phyloP scores from a whole-genome alignment of 805 yeast genomes.

The Hanseniaspora hatyaiensis region DNA sequence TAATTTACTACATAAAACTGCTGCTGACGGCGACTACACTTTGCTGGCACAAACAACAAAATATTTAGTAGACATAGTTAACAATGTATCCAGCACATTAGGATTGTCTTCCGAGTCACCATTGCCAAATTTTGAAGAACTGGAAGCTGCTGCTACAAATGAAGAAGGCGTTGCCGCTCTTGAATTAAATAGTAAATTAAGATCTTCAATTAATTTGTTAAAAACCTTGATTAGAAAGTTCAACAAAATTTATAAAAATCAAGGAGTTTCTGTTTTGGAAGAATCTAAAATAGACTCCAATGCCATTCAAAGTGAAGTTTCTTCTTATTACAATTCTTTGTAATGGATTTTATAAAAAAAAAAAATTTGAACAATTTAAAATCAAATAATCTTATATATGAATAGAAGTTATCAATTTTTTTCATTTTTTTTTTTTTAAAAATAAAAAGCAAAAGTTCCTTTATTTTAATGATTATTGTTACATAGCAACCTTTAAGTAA shows the following conservation, averaged over 20 bases:
- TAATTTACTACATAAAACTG: constrained; percentile 28
- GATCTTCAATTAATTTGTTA: constrained; percentile 29
- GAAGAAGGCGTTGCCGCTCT: constrained; percentile 26
- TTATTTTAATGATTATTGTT: too few relatives aligned
- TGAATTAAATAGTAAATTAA: constrained; percentile 36
- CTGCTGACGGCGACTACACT: constrained; percentile 21
- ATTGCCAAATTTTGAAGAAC: constrained; percentile 20
- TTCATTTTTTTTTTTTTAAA: too few relatives aligned
- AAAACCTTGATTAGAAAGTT: constrained; percentile 35
- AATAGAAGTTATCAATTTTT: too few relatives aligned
- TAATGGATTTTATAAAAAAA: constrained; percentile 1
- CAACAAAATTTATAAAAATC: constrained; percentile 29
- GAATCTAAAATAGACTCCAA: constrained; percentile 29
- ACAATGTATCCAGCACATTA: constrained; percentile 21
- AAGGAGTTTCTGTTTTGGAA: constrained; percentile 25
- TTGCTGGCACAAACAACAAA: constrained; percentile 27
- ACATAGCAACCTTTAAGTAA: too few relatives aligned
- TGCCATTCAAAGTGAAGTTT: constrained; percentile 25
- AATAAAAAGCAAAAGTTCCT: too few relatives aligned
- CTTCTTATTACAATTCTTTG: constrained; percentile 30
- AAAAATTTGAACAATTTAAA: not conserved
- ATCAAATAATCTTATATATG: not conserved
- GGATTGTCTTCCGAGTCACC: constrained; percentile 19
- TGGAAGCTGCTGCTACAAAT: not conserved
- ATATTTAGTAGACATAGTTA: constrained; percentile 22